phyloP scores from a whole-genome alignment of 805 yeast genomes.

The Zygosaccharomyces kombuchaensis region DNA sequence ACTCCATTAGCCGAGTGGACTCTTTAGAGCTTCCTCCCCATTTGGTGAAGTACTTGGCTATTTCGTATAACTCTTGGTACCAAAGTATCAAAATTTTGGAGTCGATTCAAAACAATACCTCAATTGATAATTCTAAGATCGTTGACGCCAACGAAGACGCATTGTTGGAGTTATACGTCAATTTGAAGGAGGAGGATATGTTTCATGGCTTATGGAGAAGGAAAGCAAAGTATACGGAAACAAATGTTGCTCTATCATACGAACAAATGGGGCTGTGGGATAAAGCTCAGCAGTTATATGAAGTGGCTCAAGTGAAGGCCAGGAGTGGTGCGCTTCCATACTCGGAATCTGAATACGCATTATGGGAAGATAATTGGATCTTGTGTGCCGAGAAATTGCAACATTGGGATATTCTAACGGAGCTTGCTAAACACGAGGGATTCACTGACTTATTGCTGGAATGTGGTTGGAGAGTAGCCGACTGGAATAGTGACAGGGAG shows the following conservation, averaged over 20 bases:
- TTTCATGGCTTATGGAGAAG: constrained; percentile 98
- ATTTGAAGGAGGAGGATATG: constrained; percentile 91
- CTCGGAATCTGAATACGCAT: constrained; percentile 87
- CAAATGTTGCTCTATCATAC: constrained; percentile 85
- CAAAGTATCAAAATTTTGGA: constrained; percentile 83
- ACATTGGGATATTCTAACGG: constrained; percentile 97
- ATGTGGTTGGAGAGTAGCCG: constrained; percentile 99
- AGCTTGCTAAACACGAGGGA: constrained; percentile 95
- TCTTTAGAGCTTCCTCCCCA: constrained; percentile 88
- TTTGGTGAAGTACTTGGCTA: constrained; percentile 80
- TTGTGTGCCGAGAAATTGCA: constrained; percentile 94
- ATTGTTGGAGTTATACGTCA: constrained; percentile 79
- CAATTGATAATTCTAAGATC: constrained; percentile 66
- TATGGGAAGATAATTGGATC: constrained; percentile 99
- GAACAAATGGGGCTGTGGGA: constrained; percentile 97
- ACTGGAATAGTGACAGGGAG: constrained; percentile 93
- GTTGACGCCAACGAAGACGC: constrained; percentile 88
- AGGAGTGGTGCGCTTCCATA: constrained; percentile 92
- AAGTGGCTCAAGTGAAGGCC: constrained; percentile 94
- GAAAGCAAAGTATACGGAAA: constrained; percentile 89
- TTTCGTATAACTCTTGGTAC: constrained; percentile 87
- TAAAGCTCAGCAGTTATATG: constrained; percentile 88
- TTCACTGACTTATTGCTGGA: constrained; percentile 92
- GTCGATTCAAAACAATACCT: constrained; percentile 53
- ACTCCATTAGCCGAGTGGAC: constrained; percentile 73